Conservation (phyloP, 2,329 filamentous ascomycete genomes). For the Colletotrichum sp. region DNA sequence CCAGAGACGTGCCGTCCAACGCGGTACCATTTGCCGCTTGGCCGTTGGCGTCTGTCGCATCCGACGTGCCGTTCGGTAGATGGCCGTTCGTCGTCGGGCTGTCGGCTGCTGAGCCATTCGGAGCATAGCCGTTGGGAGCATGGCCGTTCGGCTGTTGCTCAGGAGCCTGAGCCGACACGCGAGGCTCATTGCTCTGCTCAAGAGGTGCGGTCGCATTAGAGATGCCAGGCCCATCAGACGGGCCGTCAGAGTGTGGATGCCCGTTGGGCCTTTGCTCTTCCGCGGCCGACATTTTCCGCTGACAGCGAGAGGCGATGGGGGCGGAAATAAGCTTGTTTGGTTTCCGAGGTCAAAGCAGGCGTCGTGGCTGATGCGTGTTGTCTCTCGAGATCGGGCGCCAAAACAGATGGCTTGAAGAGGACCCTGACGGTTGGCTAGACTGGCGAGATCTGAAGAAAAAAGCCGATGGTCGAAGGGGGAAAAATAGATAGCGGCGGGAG, state of each 20-base stretch:
- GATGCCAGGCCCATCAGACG: neutral
- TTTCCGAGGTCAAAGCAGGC: neutral
- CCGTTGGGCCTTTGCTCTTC: constrained; percentile 18
- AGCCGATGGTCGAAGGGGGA: neutral
- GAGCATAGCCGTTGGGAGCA: neutral
- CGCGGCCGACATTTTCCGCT: neutral
- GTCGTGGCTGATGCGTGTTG: neutral
- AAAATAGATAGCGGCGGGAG: neutral
- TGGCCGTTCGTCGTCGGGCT: neutral
- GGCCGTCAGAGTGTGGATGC: neutral
- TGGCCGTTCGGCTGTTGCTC: neutral
- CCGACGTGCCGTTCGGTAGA: neutral
- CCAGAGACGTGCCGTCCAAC: neutral
- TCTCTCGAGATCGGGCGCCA: neutral
- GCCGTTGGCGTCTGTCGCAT: neutral
- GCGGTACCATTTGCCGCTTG: neutral
- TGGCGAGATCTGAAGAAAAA: neutral
- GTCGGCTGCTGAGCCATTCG: neutral
- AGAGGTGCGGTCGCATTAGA: neutral
- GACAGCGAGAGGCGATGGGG: neutral
- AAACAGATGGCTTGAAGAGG: neutral
- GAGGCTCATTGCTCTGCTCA: neutral
- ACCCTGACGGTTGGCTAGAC: neutral
- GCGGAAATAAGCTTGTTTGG: neutral
- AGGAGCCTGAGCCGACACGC: neutral